Conservation (phyloP, 495 filamentous ascomycete genomes). For the Xylaria scruposa region DNA sequence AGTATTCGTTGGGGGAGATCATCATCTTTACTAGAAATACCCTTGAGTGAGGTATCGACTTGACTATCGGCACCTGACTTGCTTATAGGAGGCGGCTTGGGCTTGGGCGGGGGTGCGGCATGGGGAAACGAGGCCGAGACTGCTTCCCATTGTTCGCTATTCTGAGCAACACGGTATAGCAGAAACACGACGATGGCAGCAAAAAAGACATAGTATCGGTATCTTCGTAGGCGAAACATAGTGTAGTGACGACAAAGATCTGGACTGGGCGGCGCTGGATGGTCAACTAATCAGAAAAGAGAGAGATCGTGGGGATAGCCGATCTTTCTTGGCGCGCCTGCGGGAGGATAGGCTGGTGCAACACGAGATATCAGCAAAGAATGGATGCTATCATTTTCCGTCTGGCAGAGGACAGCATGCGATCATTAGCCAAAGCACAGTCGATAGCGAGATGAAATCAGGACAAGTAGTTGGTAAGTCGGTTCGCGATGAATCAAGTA, state of each 20-base stretch:
- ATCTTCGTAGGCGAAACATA: conserved; percentile 81
- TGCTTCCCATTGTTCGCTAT: conserved; percentile 53
- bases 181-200: conserved; percentile 68
- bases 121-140: conserved; percentile 39
- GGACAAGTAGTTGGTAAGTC: background rate
- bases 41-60: conserved; percentile 25
- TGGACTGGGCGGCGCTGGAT: conserved; percentile 15
- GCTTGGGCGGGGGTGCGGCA: conserved; percentile 32
- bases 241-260: conserved; percentile 46
- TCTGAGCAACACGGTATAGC: conserved; percentile 68
- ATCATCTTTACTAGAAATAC: conserved; percentile 27
- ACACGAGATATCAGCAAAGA: conserved; percentile 8
- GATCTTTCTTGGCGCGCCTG: conserved; percentile 7
- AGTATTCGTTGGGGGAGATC: conserved; percentile 27
- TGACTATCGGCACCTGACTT: conserved; percentile 28
- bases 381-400: conserved; percentile 21
- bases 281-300: conserved; percentile 8
- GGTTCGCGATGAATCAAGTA: conserved; percentile 2
- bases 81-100: conserved; percentile 29
- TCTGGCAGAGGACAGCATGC: background rate
- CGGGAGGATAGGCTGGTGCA: conserved; percentile 4
- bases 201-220: conserved; percentile 75
- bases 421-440: conserved; percentile 8
- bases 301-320: conserved; percentile 5
- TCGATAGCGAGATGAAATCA: background rate